Conservation (phyloP, 1,284 basidiomycete species). For the Malassezia caprae region DNA sequence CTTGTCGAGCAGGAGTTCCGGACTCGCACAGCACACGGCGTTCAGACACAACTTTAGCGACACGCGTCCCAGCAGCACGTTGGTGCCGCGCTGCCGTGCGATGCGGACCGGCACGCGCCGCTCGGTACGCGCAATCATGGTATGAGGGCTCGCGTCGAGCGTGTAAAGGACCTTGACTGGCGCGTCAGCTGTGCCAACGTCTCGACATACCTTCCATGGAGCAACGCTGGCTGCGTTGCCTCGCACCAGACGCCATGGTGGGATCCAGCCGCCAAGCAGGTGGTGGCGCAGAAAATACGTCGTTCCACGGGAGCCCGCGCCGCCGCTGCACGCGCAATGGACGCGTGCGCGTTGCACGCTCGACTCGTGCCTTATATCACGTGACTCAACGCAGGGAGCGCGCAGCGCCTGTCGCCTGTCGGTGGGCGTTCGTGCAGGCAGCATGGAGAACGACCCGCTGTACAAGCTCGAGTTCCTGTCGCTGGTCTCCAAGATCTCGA, state of each 20-base stretch:
- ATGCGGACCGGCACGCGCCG: conserved; percentile 28
- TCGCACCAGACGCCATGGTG: conserved; percentile 5
- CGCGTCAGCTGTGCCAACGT: not conserved
- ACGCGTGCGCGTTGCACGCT: conserved; percentile 1
- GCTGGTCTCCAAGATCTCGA: conserved; percentile 40
- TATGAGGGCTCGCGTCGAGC: conserved; percentile 36
- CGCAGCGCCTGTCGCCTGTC: not conserved
- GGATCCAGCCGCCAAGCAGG: conserved; percentile 1
- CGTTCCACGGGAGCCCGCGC: not conserved
- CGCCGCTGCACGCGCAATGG: not conserved
- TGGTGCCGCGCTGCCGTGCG: conserved; percentile 1
- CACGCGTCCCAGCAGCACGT: conserved; percentile 31
- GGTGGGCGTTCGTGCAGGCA: not conserved
- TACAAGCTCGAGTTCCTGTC: conserved; percentile 45
- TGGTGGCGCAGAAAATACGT: conserved; percentile 2
- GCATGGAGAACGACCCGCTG: conserved; percentile 26
- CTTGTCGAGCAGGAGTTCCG: conserved; percentile 38
- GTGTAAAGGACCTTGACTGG: conserved; percentile 46
- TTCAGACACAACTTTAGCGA: conserved; percentile 42
- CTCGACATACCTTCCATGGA: conserved; percentile 13
- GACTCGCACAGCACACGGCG: conserved; percentile 36
- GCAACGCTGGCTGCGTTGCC: conserved; percentile 12
- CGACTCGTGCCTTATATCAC: conserved; percentile 1
- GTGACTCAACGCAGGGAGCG: not conserved
- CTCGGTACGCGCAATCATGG: conserved; percentile 37